These are phyloP conservation scores for Arthrobotrys iridis DNA, from an alignment of 2,329 filamentous ascomycete genomes.

Conservation along the genomic window DNA sequence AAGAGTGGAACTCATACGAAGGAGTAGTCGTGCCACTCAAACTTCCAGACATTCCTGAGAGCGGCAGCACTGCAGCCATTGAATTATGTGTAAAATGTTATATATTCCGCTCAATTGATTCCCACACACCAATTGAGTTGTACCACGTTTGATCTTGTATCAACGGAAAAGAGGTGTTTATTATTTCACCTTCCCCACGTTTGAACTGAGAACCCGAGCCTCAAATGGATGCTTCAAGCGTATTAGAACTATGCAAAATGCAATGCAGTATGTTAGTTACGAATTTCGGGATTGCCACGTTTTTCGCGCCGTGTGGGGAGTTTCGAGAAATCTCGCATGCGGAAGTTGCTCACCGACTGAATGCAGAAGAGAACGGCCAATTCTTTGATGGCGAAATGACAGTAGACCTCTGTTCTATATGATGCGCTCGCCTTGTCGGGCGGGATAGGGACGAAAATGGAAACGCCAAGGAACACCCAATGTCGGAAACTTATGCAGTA, in stretches of 20 bases:
- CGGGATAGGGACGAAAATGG: conserved; percentile 12
- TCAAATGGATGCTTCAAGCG: conserved; percentile 17
- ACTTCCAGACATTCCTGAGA: conserved; percentile 53
- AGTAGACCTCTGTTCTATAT: conserved; percentile 19
- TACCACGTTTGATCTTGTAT: conserved; percentile 53
- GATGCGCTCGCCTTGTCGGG: conserved; percentile 37
- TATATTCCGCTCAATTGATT: conserved; percentile 51
- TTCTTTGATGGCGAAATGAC: conserved; percentile 15
- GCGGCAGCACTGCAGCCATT: conserved; percentile 53
- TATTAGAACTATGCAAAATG: conserved; percentile 15
- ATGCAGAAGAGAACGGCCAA: conserved; percentile 31
- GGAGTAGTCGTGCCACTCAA: conserved; percentile 53
- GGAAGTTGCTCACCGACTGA: conserved; percentile 37
- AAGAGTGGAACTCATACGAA: conserved; percentile 51
- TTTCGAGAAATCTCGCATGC: conserved; percentile 40
- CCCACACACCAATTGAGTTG: conserved; percentile 52
- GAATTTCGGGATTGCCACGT: conserved; percentile 28
- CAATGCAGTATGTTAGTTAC: conserved; percentile 22
- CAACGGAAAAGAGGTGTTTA: conserved; percentile 48
- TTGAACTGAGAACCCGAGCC: conserved; percentile 3
- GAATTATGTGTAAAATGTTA: conserved; percentile 47
- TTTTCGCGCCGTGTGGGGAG: conserved; percentile 29
- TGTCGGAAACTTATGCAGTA: conserved; percentile 46
- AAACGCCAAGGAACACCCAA: conserved; percentile 39
- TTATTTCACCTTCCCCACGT: not conserved